phyloP scores from a whole-genome alignment of 139 green algal genomes.

The Marvania coccoides region DNA sequence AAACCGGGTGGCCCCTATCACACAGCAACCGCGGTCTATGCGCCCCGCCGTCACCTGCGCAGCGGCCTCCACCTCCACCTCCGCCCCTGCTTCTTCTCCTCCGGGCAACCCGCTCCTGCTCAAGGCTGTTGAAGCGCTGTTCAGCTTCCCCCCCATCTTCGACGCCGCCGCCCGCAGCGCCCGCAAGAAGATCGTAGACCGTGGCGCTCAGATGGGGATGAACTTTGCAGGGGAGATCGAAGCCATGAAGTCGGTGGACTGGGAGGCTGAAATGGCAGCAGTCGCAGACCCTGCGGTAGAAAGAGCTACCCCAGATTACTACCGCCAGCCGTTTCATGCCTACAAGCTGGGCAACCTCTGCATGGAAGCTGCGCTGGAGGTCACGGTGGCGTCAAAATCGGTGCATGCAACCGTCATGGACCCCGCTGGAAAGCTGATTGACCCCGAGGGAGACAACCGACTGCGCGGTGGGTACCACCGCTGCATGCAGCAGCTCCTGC shows the following conservation, averaged over 20 bases:
- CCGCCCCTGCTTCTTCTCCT: neutral
- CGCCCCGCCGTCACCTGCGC: no score
- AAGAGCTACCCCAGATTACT: conserved; percentile 65
- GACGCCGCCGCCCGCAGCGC: conserved; percentile 40
- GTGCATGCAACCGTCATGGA: conserved; percentile 68
- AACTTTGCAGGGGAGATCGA: conserved; percentile 53
- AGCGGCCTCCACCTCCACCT: no score
- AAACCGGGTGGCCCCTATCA: no score
- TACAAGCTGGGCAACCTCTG: conserved; percentile 63
- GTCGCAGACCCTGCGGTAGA: conserved; percentile 29
- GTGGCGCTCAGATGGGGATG: conserved; percentile 55
- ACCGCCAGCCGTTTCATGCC: conserved; percentile 66
- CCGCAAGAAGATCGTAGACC: conserved; percentile 59
- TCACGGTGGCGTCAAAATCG: conserved; percentile 40
- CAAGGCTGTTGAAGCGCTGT: conserved; percentile 49
- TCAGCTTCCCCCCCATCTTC: conserved; percentile 64
- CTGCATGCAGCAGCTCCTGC: conserved; percentile 41
- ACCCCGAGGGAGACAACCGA: conserved; percentile 37
- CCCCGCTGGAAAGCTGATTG: conserved; percentile 37
- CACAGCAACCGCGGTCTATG: no score
- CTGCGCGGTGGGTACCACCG: conserved; percentile 39
- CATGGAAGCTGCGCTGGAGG: conserved; percentile 59
- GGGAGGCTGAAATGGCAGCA: conserved; percentile 32
- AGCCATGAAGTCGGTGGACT: conserved; percentile 48
- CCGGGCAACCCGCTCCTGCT: conserved; percentile 28